phyloP scores from a whole-genome alignment of 495 filamentous ascomycete genomes.

The Neurospora intermedia region DNA sequence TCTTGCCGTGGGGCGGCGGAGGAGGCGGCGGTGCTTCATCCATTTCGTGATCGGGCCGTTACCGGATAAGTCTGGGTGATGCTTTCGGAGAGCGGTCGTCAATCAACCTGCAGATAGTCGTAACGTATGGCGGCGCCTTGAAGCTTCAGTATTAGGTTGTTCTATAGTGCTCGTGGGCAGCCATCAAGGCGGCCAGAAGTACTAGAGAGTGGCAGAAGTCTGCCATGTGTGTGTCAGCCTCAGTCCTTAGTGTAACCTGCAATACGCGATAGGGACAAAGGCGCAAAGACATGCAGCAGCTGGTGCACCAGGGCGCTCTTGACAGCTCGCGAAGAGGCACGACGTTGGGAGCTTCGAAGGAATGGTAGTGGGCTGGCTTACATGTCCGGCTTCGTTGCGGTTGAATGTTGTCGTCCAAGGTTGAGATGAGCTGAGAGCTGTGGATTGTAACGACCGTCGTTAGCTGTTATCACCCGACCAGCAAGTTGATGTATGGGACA shows the following conservation, averaged over 20 bases:
- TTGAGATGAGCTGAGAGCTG: not conserved
- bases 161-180: slow-evolving; percentile 22
- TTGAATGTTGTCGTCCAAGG: not conserved
- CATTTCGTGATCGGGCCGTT: slow-evolving; percentile 24
- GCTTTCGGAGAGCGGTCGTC: too few relatives aligned
- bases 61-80: not conserved
- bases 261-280: not conserved
- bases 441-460: not conserved
- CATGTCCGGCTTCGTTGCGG: not conserved
- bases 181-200: slow-evolving; percentile 14
- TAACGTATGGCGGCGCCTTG: slow-evolving; percentile 10
- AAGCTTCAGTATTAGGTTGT: slow-evolving; percentile 5
- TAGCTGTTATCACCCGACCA: not conserved
- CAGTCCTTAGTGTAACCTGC: not conserved
- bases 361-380: not conserved
- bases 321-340: not conserved
- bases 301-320: not conserved
- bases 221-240: not conserved
- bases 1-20: slow-evolving; percentile 60
- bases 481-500: not conserved
- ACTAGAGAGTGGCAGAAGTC: not conserved
- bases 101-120: not conserved
- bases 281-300: not conserved
- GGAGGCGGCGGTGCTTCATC: slow-evolving; percentile 46
- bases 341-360: not conserved